phyloP scores from a whole-genome alignment of 164 flowering plant genomes.

The Liquidambar formosana region DNA sequence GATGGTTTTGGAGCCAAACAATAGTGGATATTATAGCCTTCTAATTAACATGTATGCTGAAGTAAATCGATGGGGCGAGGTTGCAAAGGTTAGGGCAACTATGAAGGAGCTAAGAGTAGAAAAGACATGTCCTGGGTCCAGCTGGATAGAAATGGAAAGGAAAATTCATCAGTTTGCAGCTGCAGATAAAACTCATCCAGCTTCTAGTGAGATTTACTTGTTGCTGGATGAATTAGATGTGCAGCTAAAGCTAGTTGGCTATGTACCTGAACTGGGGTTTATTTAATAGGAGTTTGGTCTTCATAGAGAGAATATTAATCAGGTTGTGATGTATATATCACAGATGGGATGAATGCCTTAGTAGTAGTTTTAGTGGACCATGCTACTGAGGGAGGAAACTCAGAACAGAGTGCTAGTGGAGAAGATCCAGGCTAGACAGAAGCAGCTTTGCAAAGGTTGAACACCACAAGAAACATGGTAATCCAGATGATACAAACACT shows the following conservation, averaged over 20 bases:
- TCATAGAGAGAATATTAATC: background rate
- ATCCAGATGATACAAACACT: too few relatives aligned
- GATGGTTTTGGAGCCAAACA: slow-evolving; percentile 61
- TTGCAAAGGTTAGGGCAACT: slow-evolving; percentile 39
- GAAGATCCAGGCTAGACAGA: too few relatives aligned
- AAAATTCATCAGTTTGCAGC: slow-evolving; percentile 65
- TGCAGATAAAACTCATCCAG: slow-evolving; percentile 51
- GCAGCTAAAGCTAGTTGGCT: slow-evolving; percentile 41
- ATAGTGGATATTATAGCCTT: slow-evolving; percentile 61
- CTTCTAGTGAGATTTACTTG: slow-evolving; percentile 39
- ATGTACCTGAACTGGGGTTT: slow-evolving; percentile 18
- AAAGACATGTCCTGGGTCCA: slow-evolving; percentile 67
- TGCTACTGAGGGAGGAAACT: too few relatives aligned
- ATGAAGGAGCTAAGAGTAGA: slow-evolving; percentile 60
- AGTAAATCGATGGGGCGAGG: slow-evolving; percentile 67
- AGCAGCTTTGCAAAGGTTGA: too few relatives aligned
- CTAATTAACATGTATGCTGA: slow-evolving; percentile 70
- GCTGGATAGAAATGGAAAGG: slow-evolving; percentile 71
- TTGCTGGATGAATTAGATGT: slow-evolving; percentile 48
- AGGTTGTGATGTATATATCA: too few relatives aligned
- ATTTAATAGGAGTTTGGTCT: background rate
- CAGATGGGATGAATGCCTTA: too few relatives aligned
- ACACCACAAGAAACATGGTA: too few relatives aligned
- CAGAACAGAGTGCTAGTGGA: too few relatives aligned
- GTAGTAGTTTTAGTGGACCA: too few relatives aligned